Percentiles rank a stretch among this genome's conserved stretches.
phyloP scores from a whole-genome alignment of 129 eudicot species.

The Cynara cardunculus region DNA sequence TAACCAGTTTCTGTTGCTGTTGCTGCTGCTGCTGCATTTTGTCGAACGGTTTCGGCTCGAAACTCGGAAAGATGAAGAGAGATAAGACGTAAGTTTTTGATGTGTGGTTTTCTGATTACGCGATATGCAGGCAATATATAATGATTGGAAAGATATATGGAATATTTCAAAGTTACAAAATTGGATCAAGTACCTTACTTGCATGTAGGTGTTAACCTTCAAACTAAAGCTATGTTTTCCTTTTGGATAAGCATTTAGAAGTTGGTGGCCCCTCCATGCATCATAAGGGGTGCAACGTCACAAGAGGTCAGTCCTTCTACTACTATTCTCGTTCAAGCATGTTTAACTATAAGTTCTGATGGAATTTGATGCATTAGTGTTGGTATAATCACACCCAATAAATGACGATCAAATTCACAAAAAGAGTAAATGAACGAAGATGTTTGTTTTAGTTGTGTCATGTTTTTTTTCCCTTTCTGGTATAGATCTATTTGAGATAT shows the following conservation, averaged over 20 bases:
- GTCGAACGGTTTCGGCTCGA: slow-evolving; percentile 35
- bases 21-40: slow-evolving; percentile 32
- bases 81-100: slow-evolving; percentile 9
- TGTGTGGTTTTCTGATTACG: slow-evolving; percentile 35
- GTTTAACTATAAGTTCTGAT: neutral
- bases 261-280: slow-evolving; percentile 38
- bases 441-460: neutral
- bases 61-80: neutral
- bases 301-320: neutral
- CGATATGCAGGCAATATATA: slow-evolving; percentile 41
- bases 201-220: slow-evolving; percentile 39
- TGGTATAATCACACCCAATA: neutral
- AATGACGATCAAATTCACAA: too few species aligned
- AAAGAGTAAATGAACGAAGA: too few species aligned
- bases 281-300: neutral
- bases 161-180: slow-evolving; percentile 30
- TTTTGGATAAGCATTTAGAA: slow-evolving; percentile 41
- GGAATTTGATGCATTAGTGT: neutral
- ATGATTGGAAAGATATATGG: slow-evolving; percentile 26
- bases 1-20: slow-evolving; percentile 37
- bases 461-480: neutral
- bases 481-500: neutral
- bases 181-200: slow-evolving; percentile 93
- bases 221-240: slow-evolving; percentile 37
- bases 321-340: neutral